These are phyloP conservation scores for Kazachstania sp. DNA, from an alignment of 1,139 yeast species.

Conservation along the genomic window DNA sequence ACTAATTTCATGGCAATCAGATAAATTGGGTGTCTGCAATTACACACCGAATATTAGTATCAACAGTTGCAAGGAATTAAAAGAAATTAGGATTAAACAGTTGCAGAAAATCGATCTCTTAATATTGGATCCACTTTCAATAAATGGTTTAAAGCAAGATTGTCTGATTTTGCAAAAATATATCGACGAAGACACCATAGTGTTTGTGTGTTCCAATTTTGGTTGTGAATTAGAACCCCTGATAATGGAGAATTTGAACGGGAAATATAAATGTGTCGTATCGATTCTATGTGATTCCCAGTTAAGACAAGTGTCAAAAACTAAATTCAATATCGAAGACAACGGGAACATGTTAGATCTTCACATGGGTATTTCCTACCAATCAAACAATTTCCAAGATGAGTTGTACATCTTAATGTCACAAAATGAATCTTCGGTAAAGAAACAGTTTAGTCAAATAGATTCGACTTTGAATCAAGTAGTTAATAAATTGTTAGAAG, in stretches of 20 bases:
- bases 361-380: conserved; percentile 21
- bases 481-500: conserved; percentile 13
- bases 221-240: conserved; percentile 25
- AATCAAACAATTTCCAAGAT: conserved; percentile 6
- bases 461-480: conserved; percentile 13
- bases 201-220: conserved; percentile 23
- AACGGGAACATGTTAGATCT: conserved; percentile 21
- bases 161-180: conserved; percentile 14
- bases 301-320: conserved; percentile 25
- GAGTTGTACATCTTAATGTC: conserved; percentile 3
- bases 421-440: conserved; percentile 9
- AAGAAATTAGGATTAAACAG: conserved; percentile 6
- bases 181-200: conserved; percentile 15
- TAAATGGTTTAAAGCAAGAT: conserved; percentile 15
- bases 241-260: conserved; percentile 9
- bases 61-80: conserved; percentile 16
- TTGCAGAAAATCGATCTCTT: conserved; percentile 19
- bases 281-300: conserved; percentile 24
- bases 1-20: conserved; percentile 29
- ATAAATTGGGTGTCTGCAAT: conserved; percentile 25
- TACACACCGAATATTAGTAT: conserved; percentile 27
- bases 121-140: conserved; percentile 22
- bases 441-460: conserved; percentile 8
- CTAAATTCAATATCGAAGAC: conserved; percentile 25
- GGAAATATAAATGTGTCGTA: conserved; percentile 15